Evolutionary conservation across 78 protist genomes (phyloP).

Genomic region (Dictyostelium brefeldianum): DNA sequence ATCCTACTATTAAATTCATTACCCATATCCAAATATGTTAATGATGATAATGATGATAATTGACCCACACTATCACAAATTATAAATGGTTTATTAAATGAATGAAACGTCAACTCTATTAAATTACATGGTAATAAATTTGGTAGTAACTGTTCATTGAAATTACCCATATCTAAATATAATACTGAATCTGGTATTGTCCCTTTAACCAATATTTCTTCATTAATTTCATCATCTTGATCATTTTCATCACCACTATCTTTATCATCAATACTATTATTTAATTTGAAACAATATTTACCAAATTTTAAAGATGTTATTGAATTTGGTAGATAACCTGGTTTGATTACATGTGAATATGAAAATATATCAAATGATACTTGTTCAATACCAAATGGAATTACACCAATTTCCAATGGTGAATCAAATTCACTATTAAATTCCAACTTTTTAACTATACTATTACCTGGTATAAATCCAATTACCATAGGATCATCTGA

Average conservation of each 20-base stretch:
- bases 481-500: not conserved
- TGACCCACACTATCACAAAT: not conserved
- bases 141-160: not conserved
- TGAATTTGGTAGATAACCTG: not conserved
- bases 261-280: not conserved
- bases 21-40: not conserved
- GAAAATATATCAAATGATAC: not conserved
- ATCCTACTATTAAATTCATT: not conserved
- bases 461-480: not conserved
- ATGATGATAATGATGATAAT: not conserved
- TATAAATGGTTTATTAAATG: not conserved
- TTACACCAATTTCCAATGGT: not conserved
- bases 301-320: not conserved
- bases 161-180: conserved; percentile 9
- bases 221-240: not conserved
- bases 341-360: not conserved
- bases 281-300: not conserved
- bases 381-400: not conserved
- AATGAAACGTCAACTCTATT: not conserved
- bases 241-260: not conserved
- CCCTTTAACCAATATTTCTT: not conserved
- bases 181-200: not conserved
- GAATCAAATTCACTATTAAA: not conserved
- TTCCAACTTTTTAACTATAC: not conserved
- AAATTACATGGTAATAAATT: not conserved